Evolutionary conservation across 192 early-diverging fungal genomes (phyloP).

Genomic region (Linnemannia schmuckeri): DNA sequence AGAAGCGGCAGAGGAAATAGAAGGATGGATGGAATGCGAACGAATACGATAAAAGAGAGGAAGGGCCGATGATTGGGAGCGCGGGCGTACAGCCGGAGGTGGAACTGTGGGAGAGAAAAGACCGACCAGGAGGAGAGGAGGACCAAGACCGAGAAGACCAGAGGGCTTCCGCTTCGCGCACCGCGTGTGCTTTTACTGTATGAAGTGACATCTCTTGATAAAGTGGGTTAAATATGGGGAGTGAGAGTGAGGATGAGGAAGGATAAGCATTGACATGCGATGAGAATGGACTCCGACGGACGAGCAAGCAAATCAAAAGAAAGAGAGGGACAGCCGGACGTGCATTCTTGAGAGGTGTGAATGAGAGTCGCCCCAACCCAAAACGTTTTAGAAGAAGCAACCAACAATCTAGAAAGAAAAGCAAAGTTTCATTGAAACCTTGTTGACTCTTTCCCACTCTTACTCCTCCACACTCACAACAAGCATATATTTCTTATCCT

Average conservation of each 20-base stretch:
- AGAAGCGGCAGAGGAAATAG: neutral
- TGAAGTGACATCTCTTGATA: no score
- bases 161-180: neutral
- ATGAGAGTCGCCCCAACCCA: neutral
- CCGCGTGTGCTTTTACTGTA: neutral
- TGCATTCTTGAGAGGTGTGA: neutral
- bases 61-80: neutral
- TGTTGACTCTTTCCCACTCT: neutral
- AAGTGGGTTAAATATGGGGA: no score
- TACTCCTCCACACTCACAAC: neutral
- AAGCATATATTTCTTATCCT: neutral
- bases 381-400: neutral
- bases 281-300: no score
- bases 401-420: neutral
- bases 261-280: no score
- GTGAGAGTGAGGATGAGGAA: no score
- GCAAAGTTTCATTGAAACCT: neutral
- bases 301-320: no score
- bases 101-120: conserved; percentile 1
- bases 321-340: neutral
- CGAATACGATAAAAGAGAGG: neutral
- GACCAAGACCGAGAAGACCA: neutral
- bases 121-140: neutral
- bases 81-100: neutral
- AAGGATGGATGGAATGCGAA: neutral